Evolutionary conservation across 106 monocot genomes (phyloP).

Genomic region (Dioscorea dumetorum): DNA sequence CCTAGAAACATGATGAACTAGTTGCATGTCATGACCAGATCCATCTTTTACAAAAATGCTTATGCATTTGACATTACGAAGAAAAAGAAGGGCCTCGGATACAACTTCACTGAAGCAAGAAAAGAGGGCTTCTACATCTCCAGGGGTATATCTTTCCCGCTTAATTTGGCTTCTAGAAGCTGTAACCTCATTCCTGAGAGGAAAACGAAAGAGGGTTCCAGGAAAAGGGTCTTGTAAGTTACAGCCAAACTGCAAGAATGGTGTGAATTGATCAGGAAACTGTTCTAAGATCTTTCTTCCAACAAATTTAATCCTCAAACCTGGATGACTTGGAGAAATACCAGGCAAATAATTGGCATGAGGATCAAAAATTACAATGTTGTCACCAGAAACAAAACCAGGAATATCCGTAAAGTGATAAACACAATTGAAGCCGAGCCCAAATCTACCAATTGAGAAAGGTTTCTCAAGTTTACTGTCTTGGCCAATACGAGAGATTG

Average conservation of each 20-base stretch:
- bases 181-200: conserved; percentile 69
- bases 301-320: conserved; percentile 81
- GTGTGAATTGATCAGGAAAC: conserved; percentile 97
- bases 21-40: conserved; percentile 54
- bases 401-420: conserved; percentile 99
- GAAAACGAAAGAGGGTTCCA: conserved; percentile 95
- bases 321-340: conserved; percentile 94
- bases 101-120: conserved; percentile 72
- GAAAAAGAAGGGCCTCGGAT: conserved; percentile 79
- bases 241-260: conserved; percentile 97
- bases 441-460: conserved; percentile 95
- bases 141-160: conserved; percentile 88
- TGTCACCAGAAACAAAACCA: conserved; percentile 95
- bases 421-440: conserved; percentile 97
- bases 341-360: conserved; percentile 93
- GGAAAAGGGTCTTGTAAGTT: conserved; percentile 80
- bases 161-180: conserved; percentile 97
- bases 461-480: conserved; percentile 97
- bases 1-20: conserved; percentile 70
- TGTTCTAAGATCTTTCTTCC: conserved; percentile 85
- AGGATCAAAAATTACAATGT: conserved; percentile 98
- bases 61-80: conserved; percentile 65
- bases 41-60: conserved; percentile 76
- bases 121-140: conserved; percentile 80
- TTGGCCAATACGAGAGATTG: conserved; percentile 97